These are phyloP conservation scores for Clonostachys chloroleuca DNA, from an alignment of 2,329 filamentous ascomycete species.

Conservation along the genomic window DNA sequence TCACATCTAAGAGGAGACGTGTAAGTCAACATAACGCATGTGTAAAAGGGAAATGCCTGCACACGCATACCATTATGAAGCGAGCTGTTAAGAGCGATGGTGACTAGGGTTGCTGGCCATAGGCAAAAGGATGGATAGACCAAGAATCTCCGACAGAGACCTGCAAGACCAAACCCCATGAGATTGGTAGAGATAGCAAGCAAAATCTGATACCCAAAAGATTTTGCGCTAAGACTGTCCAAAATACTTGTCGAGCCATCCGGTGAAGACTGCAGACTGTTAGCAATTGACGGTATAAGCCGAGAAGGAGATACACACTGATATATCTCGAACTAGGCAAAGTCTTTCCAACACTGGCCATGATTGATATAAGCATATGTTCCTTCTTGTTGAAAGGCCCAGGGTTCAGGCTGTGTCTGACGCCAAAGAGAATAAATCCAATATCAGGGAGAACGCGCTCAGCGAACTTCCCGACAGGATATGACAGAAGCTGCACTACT, in stretches of 20 bases:
- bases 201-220: slow-evolving; percentile 43
- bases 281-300: no score
- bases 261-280: slow-evolving; percentile 31
- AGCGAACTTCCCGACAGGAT: slow-evolving; percentile 39
- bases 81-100: slow-evolving; percentile 42
- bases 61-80: slow-evolving; percentile 35
- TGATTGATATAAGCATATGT: slow-evolving; percentile 51
- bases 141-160: slow-evolving; percentile 41
- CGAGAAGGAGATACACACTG: not conserved
- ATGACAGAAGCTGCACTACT: slow-evolving; percentile 48
- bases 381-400: slow-evolving; percentile 51
- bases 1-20: not conserved
- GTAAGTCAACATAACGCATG: no score
- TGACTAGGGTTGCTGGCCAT: slow-evolving; percentile 48
- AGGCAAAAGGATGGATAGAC: slow-evolving; percentile 47
- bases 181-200: slow-evolving; percentile 47
- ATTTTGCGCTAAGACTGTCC: slow-evolving; percentile 42
- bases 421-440: slow-evolving; percentile 32
- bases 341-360: slow-evolving; percentile 46
- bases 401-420: slow-evolving; percentile 38
- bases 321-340: slow-evolving; percentile 44
- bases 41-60: slow-evolving; percentile 4
- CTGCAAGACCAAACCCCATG: slow-evolving; percentile 51
- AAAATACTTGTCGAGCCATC: slow-evolving; percentile 42
- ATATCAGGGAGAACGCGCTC: slow-evolving; percentile 38